Evolutionary conservation across 2,329 filamentous ascomycete genomes (phyloP), one percentile per base, ranked within the genome.

Genomic region (Myriosclerotinia duriaeana): DNA sequence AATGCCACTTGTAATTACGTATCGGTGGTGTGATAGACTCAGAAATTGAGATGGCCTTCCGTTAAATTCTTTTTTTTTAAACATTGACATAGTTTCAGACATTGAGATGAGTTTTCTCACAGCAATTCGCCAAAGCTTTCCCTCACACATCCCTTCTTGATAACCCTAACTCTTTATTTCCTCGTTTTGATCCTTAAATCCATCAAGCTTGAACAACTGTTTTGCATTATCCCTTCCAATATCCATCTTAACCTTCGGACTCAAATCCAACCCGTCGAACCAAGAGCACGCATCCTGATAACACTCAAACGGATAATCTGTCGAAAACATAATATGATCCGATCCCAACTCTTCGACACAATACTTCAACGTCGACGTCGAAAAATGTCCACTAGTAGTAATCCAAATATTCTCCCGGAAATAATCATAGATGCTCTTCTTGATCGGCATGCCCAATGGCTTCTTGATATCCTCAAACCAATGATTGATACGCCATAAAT

Each of bases 301-400:
- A 0, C 71, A 78, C 77, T 84, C 83, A 64, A 81, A 85, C 0
- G 83, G 83, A 68, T 84, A 84, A 70, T 85, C 83, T 3, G 84
- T 80, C 1, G 78, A 81, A 72, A 83, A 85, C n/a, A 85, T 69
- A 48, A 84, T 81, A 0, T 83, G 74, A 64, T 84, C 82, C 6
- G 81, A 76, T 9, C 82, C 79, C 38, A 86, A 76, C 69, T 84
- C 79, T 26, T 78, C 76, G 26, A 83, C 77, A 55, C 80, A 81
- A 63, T 79, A 85, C 68, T 84, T 77, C 54, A 86, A 74, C 0
- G 82, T 83, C 0, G 80, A 75, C 0, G 83, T 85, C 0, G 81
- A 85, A 70, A 86, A 86, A 72, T 86, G 81, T 0, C 84, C 84
- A 65, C 78, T 81, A 0, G 84, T 86, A 4, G 84, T 86, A 69